phyloP scores from a whole-genome alignment of 2,329 filamentous ascomycete species.

The Penicillium italicum region DNA sequence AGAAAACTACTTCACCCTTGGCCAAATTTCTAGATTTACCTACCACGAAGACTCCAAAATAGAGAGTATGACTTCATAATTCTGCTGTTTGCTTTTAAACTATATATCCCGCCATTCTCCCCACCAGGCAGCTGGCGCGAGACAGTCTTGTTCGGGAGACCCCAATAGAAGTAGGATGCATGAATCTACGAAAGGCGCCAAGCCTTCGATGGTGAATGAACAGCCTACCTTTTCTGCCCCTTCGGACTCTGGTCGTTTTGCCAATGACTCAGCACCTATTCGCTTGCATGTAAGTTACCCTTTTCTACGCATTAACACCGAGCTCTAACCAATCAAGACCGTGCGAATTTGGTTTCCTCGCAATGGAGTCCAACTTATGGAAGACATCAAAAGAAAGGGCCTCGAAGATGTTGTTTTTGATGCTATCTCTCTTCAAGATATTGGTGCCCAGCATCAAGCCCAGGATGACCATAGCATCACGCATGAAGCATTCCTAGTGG shows the following conservation, averaged over 20 bases:
- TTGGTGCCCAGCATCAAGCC: background rate
- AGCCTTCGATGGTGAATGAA: background rate
- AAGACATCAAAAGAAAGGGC: constrained; percentile 4
- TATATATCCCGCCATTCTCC: background rate
- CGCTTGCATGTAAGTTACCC: background rate
- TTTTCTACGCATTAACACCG: background rate
- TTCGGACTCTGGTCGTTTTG: background rate
- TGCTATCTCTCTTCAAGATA: background rate
- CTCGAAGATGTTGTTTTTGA: background rate
- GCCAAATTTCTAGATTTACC: too few relatives aligned
- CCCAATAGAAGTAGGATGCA: background rate
- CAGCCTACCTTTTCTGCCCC: background rate
- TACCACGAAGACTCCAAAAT: too few relatives aligned
- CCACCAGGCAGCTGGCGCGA: background rate
- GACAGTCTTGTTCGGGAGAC: background rate
- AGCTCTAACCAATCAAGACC: background rate
- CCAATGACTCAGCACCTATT: background rate
- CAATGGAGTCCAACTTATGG: background rate
- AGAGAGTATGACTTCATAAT: too few relatives aligned
- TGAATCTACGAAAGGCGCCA: background rate
- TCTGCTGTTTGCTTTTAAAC: background rate
- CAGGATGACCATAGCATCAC: background rate
- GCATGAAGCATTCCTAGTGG: background rate
- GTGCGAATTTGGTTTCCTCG: background rate
- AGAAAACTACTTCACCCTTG: too few relatives aligned